Evolutionary conservation across 306 rosid genomes (phyloP).

Genomic region (Pterocarpus santalinus): DNA sequence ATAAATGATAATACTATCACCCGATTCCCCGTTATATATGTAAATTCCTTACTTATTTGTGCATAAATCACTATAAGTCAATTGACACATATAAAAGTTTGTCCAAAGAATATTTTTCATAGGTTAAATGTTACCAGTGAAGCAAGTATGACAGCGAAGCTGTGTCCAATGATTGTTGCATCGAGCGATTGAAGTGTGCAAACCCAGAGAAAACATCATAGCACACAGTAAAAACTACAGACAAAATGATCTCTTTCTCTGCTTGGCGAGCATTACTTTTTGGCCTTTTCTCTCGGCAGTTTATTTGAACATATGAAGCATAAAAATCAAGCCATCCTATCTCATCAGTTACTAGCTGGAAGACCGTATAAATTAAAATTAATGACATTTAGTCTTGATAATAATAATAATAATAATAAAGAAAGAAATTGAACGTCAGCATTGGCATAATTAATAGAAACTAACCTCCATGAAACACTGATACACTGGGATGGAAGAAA

Average conservation of each 20-base stretch:
- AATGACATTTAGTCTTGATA: slow-evolving; percentile 4
- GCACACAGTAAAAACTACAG: slow-evolving; percentile 65
- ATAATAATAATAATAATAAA: background rate
- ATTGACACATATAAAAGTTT: too few species aligned
- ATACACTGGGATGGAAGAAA: slow-evolving; percentile 60
- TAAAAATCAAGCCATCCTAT: slow-evolving; percentile 82
- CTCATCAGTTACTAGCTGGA: slow-evolving; percentile 73
- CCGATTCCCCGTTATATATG: too few species aligned
- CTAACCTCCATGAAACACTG: slow-evolving; percentile 80
- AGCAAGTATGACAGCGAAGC: slow-evolving; percentile 66
- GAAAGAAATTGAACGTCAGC: slow-evolving; percentile 14
- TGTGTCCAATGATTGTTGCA: slow-evolving; percentile 64
- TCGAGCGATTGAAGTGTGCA: slow-evolving; percentile 72
- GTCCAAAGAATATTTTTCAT: too few species aligned
- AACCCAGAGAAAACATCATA: slow-evolving; percentile 77
- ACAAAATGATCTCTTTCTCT: slow-evolving; percentile 69
- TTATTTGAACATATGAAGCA: slow-evolving; percentile 51
- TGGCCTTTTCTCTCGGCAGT: slow-evolving; percentile 55
- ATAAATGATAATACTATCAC: too few species aligned
- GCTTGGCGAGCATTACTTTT: slow-evolving; percentile 65
- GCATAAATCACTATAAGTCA: too few species aligned
- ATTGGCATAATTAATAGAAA: slow-evolving; percentile 36
- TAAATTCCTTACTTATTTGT: too few species aligned
- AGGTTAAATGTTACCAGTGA: slow-evolving; percentile 54
- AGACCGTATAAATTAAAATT: slow-evolving; percentile 11